phyloP scores from a whole-genome alignment of 1,139 yeast species.

The Komagataea norvegica region DNA sequence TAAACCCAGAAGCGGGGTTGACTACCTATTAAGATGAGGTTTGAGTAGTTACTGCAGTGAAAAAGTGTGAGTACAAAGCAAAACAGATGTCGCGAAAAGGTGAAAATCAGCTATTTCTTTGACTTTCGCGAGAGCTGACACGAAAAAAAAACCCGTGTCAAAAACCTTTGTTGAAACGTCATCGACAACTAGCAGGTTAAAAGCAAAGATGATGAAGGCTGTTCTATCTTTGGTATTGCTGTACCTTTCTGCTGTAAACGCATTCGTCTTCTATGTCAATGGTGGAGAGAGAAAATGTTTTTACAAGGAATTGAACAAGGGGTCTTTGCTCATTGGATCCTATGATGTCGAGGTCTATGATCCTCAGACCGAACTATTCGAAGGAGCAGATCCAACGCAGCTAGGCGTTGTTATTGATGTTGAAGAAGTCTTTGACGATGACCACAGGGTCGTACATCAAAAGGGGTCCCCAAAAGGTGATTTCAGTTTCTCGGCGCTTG shows the following conservation, averaged over 20 bases:
- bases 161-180: no score
- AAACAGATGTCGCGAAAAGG: no score
- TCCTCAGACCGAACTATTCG: slow-evolving; percentile 36
- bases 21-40: no score
- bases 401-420: slow-evolving; percentile 48
- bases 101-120: no score
- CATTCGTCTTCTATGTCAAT: slow-evolving; percentile 46
- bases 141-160: slow-evolving; percentile 1
- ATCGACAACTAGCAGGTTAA: no score
- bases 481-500: slow-evolving; percentile 64
- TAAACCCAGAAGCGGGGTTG: background rate
- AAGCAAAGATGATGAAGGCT: slow-evolving; percentile 4
- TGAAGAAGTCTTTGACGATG: slow-evolving; percentile 56
- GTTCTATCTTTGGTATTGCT: slow-evolving; percentile 9
- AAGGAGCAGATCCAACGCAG: slow-evolving; percentile 39
- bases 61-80: no score
- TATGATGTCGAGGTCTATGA: slow-evolving; percentile 58
- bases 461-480: slow-evolving; percentile 55
- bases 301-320: slow-evolving; percentile 57
- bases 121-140: background rate
- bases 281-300: slow-evolving; percentile 63
- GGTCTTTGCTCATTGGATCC: slow-evolving; percentile 53
- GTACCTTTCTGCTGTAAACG: slow-evolving; percentile 27
- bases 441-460: slow-evolving; percentile 66
- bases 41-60: no score